Evolutionary conservation across 352 stramenopile genomes (phyloP).

Genomic region (Aphanomyces cochlioides): DNA sequence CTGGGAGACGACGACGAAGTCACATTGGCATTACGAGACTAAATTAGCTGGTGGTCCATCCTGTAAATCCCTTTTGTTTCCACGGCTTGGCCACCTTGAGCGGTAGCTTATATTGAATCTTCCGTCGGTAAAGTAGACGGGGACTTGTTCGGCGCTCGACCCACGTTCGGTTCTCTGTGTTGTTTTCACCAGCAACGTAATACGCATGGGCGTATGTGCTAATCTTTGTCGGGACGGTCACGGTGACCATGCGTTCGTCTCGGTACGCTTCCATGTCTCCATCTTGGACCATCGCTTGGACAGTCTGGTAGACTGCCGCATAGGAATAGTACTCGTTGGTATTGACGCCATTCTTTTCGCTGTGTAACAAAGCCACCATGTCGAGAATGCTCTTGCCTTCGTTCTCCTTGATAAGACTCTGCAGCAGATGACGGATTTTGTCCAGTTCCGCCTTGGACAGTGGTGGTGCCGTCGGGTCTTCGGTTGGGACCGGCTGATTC

Average conservation of each 20-base stretch:
- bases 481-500: not conserved
- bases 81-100: conserved; percentile 28
- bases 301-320: not conserved
- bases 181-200: conserved; percentile 22
- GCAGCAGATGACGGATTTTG: not conserved
- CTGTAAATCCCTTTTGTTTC: conserved; percentile 25
- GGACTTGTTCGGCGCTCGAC: conserved; percentile 7
- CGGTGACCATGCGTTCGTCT: conserved; percentile 12
- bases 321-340: not conserved
- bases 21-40: too few species aligned
- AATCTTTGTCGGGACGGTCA: conserved; percentile 20
- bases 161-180: conserved; percentile 13
- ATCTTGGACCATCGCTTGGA: not conserved
- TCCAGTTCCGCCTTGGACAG: conserved; percentile 1
- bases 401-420: not conserved
- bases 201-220: conserved; percentile 20
- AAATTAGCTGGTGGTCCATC: not conserved
- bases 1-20: too few species aligned
- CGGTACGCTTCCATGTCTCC: not conserved
- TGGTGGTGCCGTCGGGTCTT: not conserved
- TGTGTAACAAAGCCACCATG: conserved; percentile 14
- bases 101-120: conserved; percentile 6
- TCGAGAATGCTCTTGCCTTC: conserved; percentile 14
- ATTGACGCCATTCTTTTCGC: not conserved
- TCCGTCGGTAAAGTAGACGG: conserved; percentile 4